Conservation (phyloP, 78 protist species). For the Polysphondylium violaceum region DNA sequence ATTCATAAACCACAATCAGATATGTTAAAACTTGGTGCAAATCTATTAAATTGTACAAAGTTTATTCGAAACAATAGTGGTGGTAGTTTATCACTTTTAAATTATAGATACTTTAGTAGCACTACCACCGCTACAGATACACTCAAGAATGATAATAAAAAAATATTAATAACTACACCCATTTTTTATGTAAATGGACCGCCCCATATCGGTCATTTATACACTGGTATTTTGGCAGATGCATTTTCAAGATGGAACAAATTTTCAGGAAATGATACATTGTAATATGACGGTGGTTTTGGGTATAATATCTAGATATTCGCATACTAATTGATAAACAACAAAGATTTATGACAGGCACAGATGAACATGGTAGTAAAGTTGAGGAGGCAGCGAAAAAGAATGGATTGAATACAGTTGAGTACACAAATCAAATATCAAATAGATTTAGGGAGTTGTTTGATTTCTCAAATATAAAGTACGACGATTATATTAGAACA, state of each 20-base stretch:
- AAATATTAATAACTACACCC: slow-evolving; percentile 94
- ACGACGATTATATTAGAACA: slow-evolving; percentile 76
- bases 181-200: slow-evolving; percentile 97
- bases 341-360: slow-evolving; percentile 92
- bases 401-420: slow-evolving; percentile 75
- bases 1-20: no score
- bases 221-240: slow-evolving; percentile 92
- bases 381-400: slow-evolving; percentile 90
- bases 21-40: no score
- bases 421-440: slow-evolving; percentile 62
- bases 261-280: slow-evolving; percentile 32
- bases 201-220: slow-evolving; percentile 95
- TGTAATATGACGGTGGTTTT: no score
- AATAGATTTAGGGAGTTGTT: slow-evolving; percentile 31
- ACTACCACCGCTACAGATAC: neutral
- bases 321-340: neutral
- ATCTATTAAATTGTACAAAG: no score
- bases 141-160: slow-evolving; percentile 3
- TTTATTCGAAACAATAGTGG: no score
- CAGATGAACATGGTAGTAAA: slow-evolving; percentile 96
- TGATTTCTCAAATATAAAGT: neutral
- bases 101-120: no score
- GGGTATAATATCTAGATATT: no score
- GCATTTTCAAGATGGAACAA: slow-evolving; percentile 87
- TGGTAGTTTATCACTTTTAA: no score